A percentile compares a stretch with the other conserved stretches of the same genome.
These are phyloP conservation scores for Oryza glaberrima DNA, from an alignment of 176 grass and related monocot genomes.

Conservation along the genomic window DNA sequence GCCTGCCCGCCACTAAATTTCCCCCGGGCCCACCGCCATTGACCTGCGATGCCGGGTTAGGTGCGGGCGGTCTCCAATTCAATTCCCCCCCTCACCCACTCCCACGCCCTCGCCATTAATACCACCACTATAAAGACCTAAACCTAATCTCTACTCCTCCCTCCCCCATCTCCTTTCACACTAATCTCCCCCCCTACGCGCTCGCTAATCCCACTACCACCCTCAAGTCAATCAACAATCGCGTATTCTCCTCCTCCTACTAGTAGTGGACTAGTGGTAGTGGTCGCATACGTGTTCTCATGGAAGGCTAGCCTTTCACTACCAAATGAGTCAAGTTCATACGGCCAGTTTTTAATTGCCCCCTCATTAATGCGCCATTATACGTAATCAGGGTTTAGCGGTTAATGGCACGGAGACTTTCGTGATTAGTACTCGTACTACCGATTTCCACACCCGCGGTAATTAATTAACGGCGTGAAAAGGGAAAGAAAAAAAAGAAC, in stretches of 20 bases:
- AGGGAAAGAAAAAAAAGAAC: conserved; percentile 27
- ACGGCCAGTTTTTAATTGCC: conserved; percentile 37
- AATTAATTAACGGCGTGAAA: conserved; percentile 44
- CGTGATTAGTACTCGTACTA: neutral
- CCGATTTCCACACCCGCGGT: neutral
- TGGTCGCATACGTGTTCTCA: conserved; percentile 9
- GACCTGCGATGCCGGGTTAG: conserved; percentile 70
- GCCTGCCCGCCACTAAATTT: conserved; percentile 64
- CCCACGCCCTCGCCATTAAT: conserved; percentile 60
- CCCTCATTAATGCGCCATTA: conserved; percentile 49
- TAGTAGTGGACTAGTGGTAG: neutral
- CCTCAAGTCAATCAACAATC: neutral
- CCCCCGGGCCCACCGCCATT: conserved; percentile 55
- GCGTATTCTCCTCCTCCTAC: neutral
- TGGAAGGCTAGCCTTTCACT: conserved; percentile 1
- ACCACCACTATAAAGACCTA: conserved; percentile 47
- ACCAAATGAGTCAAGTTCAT: conserved; percentile 35
- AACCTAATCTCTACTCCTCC: conserved; percentile 24
- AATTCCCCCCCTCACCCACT: conserved; percentile 65
- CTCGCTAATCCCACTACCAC: conserved; percentile 21
- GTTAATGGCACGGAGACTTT: conserved; percentile 39
- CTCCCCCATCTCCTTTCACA: neutral
- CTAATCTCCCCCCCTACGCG: conserved; percentile 10
- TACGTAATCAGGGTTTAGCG: conserved; percentile 45
- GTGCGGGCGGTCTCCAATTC: conserved; percentile 71